These are phyloP conservation scores for Debaryomyces udenii DNA, from an alignment of 1,139 yeast genomes.

Conservation along the genomic window DNA sequence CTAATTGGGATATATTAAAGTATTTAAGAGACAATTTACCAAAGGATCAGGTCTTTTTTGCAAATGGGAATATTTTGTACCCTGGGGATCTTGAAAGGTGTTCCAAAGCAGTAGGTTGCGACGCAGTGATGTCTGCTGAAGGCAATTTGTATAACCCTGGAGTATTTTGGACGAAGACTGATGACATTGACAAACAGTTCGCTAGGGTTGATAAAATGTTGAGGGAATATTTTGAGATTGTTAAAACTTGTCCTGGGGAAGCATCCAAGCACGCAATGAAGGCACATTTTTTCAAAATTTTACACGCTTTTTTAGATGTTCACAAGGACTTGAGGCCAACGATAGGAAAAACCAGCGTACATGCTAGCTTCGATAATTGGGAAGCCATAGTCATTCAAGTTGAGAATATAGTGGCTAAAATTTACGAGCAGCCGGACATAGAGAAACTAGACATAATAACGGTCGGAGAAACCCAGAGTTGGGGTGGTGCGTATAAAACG, in stretches of 20 bases:
- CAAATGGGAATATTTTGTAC: constrained; percentile 72
- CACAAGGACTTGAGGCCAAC: constrained; percentile 78
- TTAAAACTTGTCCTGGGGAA: constrained; percentile 62
- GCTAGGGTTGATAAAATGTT: constrained; percentile 84
- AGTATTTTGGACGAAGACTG: constrained; percentile 63
- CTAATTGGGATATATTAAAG: constrained; percentile 84
- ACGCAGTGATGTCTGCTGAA: constrained; percentile 98
- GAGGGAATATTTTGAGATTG: constrained; percentile 88
- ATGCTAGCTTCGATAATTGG: constrained; percentile 57
- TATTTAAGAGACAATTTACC: constrained; percentile 82
- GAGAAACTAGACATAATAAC: constrained; percentile 52
- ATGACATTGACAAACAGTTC: constrained; percentile 65
- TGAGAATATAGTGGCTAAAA: constrained; percentile 62
- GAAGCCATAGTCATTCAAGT: constrained; percentile 70
- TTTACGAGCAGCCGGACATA: constrained; percentile 49
- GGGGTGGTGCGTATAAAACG: constrained; percentile 82
- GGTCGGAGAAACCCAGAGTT: constrained; percentile 57
- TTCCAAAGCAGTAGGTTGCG: constrained; percentile 62
- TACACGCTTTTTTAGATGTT: constrained; percentile 73
- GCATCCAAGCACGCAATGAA: constrained; percentile 88
- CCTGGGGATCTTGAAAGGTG: constrained; percentile 54
- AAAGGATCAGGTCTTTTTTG: constrained; percentile 80
- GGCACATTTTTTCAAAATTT: constrained; percentile 85
- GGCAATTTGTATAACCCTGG: constrained; percentile 95
- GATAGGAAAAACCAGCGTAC: constrained; percentile 61